Evolutionary conservation across 2,329 filamentous ascomycete species (phyloP).

Genomic region (Chaetothyriales sp.): DNA sequence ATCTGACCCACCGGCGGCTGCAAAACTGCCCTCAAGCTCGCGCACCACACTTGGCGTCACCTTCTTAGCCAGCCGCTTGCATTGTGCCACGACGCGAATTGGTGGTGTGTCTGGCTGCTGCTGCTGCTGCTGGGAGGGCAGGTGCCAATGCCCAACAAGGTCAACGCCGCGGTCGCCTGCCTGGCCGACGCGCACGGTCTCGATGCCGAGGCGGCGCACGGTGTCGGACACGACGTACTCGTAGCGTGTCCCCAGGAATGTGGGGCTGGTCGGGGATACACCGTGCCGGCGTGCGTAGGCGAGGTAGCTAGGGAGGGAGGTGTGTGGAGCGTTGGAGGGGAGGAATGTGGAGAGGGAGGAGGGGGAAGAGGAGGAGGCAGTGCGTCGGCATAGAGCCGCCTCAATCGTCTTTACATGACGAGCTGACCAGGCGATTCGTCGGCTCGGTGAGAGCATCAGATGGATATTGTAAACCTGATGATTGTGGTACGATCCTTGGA

Average conservation of each 20-base stretch:
- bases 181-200: slow-evolving; percentile 30
- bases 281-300: slow-evolving; percentile 25
- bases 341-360: background rate
- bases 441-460: background rate
- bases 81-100: slow-evolving; percentile 31
- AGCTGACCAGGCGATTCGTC: background rate
- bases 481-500: background rate
- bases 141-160: slow-evolving; percentile 31
- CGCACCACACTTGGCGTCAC: slow-evolving; percentile 30
- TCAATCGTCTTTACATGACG: background rate
- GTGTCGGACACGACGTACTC: slow-evolving; percentile 30
- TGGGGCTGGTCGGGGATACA: slow-evolving; percentile 25
- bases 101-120: no score
- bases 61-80: slow-evolving; percentile 27
- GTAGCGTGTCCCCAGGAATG: slow-evolving; percentile 32
- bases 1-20: slow-evolving; percentile 45
- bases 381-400: background rate
- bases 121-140: slow-evolving; percentile 17
- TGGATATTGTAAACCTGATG: background rate
- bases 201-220: slow-evolving; percentile 26
- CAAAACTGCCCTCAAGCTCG: slow-evolving; percentile 49
- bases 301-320: slow-evolving; percentile 26
- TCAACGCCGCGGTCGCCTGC: slow-evolving; percentile 33
- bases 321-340: slow-evolving; percentile 5
- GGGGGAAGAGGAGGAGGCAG: no score